Evolutionary conservation across 1,284 basidiomycete genomes (phyloP).

Genomic region (Tilletia walkeri): DNA sequence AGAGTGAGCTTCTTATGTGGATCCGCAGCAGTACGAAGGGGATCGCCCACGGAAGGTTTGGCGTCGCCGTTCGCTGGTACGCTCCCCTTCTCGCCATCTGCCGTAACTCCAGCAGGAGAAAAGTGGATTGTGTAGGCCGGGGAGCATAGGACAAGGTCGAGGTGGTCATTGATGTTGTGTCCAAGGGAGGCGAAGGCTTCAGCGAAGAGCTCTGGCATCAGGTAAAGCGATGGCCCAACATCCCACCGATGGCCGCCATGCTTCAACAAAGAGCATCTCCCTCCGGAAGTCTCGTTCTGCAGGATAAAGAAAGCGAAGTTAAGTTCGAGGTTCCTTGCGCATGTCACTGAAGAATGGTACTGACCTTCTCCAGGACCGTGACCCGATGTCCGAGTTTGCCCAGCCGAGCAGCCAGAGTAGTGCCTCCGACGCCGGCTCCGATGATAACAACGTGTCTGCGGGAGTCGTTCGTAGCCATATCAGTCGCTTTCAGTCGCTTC

Average conservation of each 20-base stretch:
- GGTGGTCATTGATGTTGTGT: slow-evolving; percentile 57
- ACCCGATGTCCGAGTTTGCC: slow-evolving; percentile 59
- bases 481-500: too few relatives aligned
- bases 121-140: slow-evolving; percentile 50
- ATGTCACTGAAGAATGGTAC: not conserved
- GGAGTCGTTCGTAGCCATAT: not conserved
- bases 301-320: slow-evolving; percentile 1
- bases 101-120: not conserved
- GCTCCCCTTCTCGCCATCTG: slow-evolving; percentile 5
- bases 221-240: slow-evolving; percentile 59
- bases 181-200: slow-evolving; percentile 60
- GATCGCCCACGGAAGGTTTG: not conserved
- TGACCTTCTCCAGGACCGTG: slow-evolving; percentile 57
- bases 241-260: slow-evolving; percentile 59
- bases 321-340: too few relatives aligned
- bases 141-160: slow-evolving; percentile 54
- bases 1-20: slow-evolving; percentile 55
- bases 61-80: not conserved
- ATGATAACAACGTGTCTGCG: slow-evolving; percentile 47
- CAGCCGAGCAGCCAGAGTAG: slow-evolving; percentile 59
- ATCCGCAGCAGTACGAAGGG: slow-evolving; percentile 11
- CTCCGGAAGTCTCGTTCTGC: slow-evolving; percentile 55
- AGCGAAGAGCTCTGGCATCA: slow-evolving; percentile 60
- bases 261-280: slow-evolving; percentile 61
- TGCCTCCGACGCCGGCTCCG: slow-evolving; percentile 61